Percentiles rank a stretch among this genome's conserved stretches.
Conservation (phyloP, 169 alveolate genomes). For the Cryptosporidium parvum region DNA sequence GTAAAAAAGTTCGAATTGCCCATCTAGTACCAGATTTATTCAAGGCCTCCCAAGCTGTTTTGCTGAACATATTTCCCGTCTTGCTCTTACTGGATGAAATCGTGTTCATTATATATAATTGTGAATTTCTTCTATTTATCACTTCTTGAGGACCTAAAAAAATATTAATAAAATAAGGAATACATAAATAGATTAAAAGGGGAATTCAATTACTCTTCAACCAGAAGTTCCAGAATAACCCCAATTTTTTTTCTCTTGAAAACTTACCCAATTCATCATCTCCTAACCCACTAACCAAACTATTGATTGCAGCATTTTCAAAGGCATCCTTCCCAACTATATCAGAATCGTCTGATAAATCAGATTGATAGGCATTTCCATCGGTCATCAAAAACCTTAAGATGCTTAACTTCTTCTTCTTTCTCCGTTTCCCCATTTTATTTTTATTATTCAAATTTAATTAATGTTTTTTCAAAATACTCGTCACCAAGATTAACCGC, state of each 20-base stretch:
- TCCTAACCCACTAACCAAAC: conserved; percentile 9
- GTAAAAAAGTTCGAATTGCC: conserved; percentile 48
- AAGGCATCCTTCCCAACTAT: neutral
- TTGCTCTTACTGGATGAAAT: conserved; percentile 61
- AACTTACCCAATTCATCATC: conserved; percentile 8
- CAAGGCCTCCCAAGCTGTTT: conserved; percentile 69
- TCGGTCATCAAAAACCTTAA: conserved; percentile 43
- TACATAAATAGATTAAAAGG: neutral
- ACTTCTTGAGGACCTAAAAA: conserved; percentile 35
- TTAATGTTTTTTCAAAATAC: conserved; percentile 11
- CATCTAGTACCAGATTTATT: conserved; percentile 63
- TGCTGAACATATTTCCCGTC: conserved; percentile 58
- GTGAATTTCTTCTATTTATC: conserved; percentile 10
- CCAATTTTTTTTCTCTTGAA: neutral
- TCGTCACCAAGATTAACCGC: conserved; percentile 44
- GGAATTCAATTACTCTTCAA: neutral
- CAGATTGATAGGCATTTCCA: conserved; percentile 3
- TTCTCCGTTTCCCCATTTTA: conserved; percentile 19
- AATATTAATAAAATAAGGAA: neutral
- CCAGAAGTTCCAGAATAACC: neutral
- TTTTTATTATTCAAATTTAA: neutral
- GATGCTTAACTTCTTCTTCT: conserved; percentile 14
- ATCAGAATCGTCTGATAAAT: conserved; percentile 2
- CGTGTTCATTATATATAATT: conserved; percentile 32
- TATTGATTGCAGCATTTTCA: conserved; percentile 8